A percentile compares a stretch with the other conserved stretches of the same genome.
Evolutionary conservation across 768 basidiomycete genomes (phyloP).

Genomic region (Porpolomopsis calyptriformis): DNA sequence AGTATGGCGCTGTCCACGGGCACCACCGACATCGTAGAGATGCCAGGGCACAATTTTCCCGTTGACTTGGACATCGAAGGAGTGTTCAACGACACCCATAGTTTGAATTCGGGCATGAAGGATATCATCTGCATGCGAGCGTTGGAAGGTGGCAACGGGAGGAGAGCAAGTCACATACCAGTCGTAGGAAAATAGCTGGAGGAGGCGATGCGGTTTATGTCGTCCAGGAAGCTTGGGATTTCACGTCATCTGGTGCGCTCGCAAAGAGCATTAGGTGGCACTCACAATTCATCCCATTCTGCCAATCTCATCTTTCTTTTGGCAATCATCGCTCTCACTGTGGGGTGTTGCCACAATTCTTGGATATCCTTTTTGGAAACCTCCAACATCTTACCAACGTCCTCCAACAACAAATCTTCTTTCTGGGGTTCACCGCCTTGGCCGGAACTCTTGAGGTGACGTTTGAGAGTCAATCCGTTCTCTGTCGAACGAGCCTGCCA

Average conservation of each 20-base stretch:
- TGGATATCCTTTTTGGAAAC: conserved; percentile 54
- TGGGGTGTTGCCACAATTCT: conserved; percentile 62
- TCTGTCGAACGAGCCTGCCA: conserved; percentile 69
- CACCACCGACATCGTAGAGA: conserved; percentile 63
- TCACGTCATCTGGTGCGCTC: neutral
- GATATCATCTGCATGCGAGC: conserved; percentile 70
- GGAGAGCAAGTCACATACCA: conserved; percentile 34
- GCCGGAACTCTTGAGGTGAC: conserved; percentile 20
- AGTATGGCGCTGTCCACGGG: conserved; percentile 60
- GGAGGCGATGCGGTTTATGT: conserved; percentile 62
- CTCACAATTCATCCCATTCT: conserved; percentile 85
- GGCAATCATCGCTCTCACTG: conserved; percentile 56
- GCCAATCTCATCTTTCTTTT: conserved; percentile 67
- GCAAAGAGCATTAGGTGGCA: conserved; percentile 11
- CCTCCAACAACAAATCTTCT: conserved; percentile 47
- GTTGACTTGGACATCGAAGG: conserved; percentile 72
- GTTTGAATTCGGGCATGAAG: conserved; percentile 85
- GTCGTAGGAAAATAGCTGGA: conserved; percentile 65
- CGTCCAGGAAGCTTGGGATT: conserved; percentile 53
- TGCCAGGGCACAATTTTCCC: conserved; percentile 70
- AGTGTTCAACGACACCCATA: conserved; percentile 79
- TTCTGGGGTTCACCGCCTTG: conserved; percentile 24
- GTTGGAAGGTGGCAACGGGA: conserved; percentile 17
- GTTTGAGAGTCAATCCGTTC: conserved; percentile 29
- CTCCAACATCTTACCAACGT: conserved; percentile 50